Evolutionary conservation across 2,329 filamentous ascomycete genomes (phyloP).

Genomic region (Chrysoporthe cubensis): DNA sequence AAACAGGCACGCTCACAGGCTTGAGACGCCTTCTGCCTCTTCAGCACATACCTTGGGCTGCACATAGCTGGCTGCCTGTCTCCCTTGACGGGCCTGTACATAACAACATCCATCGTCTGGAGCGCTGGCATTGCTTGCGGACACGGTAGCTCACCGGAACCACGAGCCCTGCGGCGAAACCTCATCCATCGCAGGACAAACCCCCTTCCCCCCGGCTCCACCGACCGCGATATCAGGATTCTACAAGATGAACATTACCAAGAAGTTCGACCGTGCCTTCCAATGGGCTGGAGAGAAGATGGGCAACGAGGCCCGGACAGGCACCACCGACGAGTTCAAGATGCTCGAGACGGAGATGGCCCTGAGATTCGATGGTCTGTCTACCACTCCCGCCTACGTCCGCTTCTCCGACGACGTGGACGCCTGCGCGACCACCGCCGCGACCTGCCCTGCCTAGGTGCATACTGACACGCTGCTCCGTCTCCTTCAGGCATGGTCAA

Average conservation of each 20-base stretch:
- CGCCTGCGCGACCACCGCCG: constrained; percentile 13
- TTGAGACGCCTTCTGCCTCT: neutral
- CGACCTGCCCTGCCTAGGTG: neutral
- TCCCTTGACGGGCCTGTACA: constrained; percentile 1
- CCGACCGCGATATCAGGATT: constrained; percentile 5
- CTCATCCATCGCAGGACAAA: no score
- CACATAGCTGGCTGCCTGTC: no score
- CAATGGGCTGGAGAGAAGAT: constrained; percentile 99
- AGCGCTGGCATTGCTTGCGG: no score
- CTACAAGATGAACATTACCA: constrained; percentile 62
- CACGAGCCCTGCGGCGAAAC: neutral
- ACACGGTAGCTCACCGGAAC: neutral
- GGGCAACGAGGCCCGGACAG: constrained; percentile 87
- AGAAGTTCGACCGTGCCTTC: constrained; percentile 93
- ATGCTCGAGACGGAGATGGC: constrained; percentile 88
- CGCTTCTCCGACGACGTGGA: neutral
- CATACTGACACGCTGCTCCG: constrained; percentile 23
- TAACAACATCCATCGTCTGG: neutral
- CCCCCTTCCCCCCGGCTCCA: neutral
- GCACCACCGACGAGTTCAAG: constrained; percentile 88
- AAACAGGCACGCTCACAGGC: neutral
- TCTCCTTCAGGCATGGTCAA: constrained; percentile 77
- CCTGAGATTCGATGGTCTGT: constrained; percentile 81
- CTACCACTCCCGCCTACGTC: neutral
- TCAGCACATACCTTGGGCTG: no score